Conservation (phyloP, 163 green algal species). For the Trebouxia gelatinosa region DNA sequence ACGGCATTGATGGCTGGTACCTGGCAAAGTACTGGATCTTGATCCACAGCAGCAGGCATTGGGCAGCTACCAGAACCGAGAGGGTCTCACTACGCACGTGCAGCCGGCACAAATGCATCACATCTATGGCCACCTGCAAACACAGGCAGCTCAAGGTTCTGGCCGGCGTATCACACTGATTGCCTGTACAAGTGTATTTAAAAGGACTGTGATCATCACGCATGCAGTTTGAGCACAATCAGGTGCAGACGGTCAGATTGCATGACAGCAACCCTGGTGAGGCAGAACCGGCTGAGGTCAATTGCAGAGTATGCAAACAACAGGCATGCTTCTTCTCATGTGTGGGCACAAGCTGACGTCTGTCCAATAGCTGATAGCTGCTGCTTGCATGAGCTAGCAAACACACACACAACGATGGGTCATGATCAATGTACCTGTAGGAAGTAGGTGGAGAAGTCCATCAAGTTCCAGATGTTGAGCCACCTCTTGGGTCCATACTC, state of each 20-base stretch:
- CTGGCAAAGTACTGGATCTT: conserved; percentile 48
- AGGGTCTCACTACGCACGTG: conserved; percentile 42
- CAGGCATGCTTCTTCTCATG: background rate
- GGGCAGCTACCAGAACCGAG: conserved; percentile 46
- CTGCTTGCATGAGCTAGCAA: background rate
- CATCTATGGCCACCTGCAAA: conserved; percentile 43
- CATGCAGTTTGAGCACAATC: too few relatives aligned
- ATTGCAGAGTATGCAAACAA: too few relatives aligned
- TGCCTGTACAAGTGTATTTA: background rate
- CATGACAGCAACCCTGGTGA: too few relatives aligned
- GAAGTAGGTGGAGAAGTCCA: conserved; percentile 66
- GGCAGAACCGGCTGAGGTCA: too few relatives aligned
- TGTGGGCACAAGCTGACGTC: background rate
- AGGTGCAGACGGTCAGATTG: too few relatives aligned
- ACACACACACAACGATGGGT: background rate
- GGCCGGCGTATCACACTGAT: too few relatives aligned
- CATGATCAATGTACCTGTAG: conserved; percentile 64
- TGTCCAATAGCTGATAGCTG: background rate
- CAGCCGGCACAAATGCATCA: conserved; percentile 48
- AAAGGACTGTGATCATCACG: too few relatives aligned
- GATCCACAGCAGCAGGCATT: conserved; percentile 51
- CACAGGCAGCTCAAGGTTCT: too few relatives aligned
- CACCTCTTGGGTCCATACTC: conserved; percentile 63
- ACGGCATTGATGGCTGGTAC: too few relatives aligned
- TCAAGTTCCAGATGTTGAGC: conserved; percentile 66